Evolutionary conservation across 805 yeast genomes (phyloP).

Genomic region (Yarrowia sp.): DNA sequence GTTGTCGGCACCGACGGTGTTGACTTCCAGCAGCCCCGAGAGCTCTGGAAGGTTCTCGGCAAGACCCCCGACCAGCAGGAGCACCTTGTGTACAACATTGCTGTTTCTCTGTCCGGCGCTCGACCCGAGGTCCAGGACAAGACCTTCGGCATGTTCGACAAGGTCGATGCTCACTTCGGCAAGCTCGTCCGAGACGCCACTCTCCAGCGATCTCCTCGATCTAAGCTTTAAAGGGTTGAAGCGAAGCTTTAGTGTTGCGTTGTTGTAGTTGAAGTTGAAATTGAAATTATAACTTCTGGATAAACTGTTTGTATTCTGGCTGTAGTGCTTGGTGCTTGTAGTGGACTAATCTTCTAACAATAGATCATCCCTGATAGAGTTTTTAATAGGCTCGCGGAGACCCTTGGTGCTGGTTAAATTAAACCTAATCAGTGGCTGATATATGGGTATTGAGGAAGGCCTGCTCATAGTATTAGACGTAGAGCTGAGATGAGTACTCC

Average conservation of each 20-base stretch:
- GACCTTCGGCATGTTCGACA: slow-evolving; percentile 70
- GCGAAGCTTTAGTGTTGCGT: slow-evolving; percentile 15
- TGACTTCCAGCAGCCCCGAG: slow-evolving; percentile 77
- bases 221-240: slow-evolving; percentile 12
- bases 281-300: slow-evolving; percentile 10
- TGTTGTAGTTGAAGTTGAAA: slow-evolving; percentile 13
- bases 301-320: too few species aligned
- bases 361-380: neutral
- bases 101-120: slow-evolving; percentile 68
- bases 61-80: slow-evolving; percentile 79
- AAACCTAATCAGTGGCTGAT: neutral
- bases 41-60: slow-evolving; percentile 74
- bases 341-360: neutral
- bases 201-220: slow-evolving; percentile 50
- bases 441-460: neutral
- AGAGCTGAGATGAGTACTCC: too few species aligned
- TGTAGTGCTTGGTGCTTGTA: too few species aligned
- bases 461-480: too few species aligned
- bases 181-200: slow-evolving; percentile 63
- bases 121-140: slow-evolving; percentile 72
- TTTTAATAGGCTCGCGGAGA: neutral
- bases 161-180: slow-evolving; percentile 70
- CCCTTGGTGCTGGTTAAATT: neutral
- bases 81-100: slow-evolving; percentile 78
- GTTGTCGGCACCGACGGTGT: slow-evolving; percentile 56